Conservation (phyloP, 2,329 filamentous ascomycete species). For the Aureobasidium melanogenum region DNA sequence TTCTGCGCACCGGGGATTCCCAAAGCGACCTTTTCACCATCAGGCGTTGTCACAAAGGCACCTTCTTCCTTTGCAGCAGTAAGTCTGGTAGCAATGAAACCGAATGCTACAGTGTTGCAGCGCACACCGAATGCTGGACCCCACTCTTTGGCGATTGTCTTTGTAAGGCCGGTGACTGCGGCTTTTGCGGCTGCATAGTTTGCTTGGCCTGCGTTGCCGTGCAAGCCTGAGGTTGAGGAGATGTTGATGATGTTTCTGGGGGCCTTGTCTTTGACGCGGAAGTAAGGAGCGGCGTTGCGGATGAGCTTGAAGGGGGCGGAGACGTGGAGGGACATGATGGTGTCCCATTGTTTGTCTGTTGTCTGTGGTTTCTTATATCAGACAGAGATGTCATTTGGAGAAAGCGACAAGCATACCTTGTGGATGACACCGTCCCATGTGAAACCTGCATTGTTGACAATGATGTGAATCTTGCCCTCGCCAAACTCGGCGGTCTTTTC, state of each 20-base stretch:
- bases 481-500: slow-evolving; percentile 71
- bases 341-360: slow-evolving; percentile 85
- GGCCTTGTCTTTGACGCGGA: slow-evolving; percentile 76
- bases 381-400: no score
- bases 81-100: slow-evolving; percentile 68
- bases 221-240: slow-evolving; percentile 68
- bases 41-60: slow-evolving; percentile 66
- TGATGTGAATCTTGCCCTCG: slow-evolving; percentile 77
- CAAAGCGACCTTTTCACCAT: slow-evolving; percentile 64
- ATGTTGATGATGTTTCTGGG: slow-evolving; percentile 76
- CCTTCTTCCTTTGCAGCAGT: slow-evolving; percentile 80
- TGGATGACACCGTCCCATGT: slow-evolving; percentile 91
- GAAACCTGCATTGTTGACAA: slow-evolving; percentile 87
- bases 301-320: slow-evolving; percentile 81
- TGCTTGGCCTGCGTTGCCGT: slow-evolving; percentile 84
- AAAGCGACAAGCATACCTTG: slow-evolving; percentile 43
- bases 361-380: slow-evolving; percentile 39
- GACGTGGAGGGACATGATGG: slow-evolving; percentile 73
- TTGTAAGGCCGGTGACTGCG: slow-evolving; percentile 72
- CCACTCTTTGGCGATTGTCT: slow-evolving; percentile 89
- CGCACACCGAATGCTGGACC: slow-evolving; percentile 74
- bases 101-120: slow-evolving; percentile 77
- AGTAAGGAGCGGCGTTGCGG: slow-evolving; percentile 72
- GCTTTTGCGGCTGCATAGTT: slow-evolving; percentile 85
- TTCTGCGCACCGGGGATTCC: slow-evolving; percentile 61